phyloP scores from a whole-genome alignment of 2,329 filamentous ascomycete genomes.

The Rhinocladiella mackenziei region DNA sequence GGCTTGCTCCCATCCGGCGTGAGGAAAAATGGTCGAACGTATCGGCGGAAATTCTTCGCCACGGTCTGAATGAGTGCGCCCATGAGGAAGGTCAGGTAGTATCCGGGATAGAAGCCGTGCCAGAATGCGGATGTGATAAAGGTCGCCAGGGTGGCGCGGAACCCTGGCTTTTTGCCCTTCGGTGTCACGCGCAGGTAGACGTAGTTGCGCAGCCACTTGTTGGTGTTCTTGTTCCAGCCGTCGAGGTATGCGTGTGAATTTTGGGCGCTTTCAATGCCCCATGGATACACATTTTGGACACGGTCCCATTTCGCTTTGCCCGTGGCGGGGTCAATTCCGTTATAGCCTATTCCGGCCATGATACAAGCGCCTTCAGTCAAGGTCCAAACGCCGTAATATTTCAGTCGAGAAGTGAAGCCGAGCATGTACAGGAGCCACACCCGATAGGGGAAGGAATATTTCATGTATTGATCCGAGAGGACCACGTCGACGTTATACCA shows the following conservation, averaged over 20 bases:
- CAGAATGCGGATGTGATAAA: constrained; percentile 93
- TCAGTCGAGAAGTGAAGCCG: constrained; percentile 73
- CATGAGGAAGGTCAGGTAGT: constrained; percentile 86
- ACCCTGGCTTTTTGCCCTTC: constrained; percentile 91
- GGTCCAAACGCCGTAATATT: constrained; percentile 96
- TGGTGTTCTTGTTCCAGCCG: constrained; percentile 98
- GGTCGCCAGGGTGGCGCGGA: constrained; percentile 87
- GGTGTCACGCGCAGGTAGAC: constrained; percentile 93
- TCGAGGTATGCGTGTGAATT: constrained; percentile 90
- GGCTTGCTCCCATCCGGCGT: constrained; percentile 68
- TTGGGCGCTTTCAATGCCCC: constrained; percentile 81
- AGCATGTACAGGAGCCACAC: constrained; percentile 80
- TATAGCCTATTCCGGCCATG: constrained; percentile 87
- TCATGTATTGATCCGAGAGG: constrained; percentile 62
- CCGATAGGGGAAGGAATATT: constrained; percentile 65
- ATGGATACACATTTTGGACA: constrained; percentile 82
- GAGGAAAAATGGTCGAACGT: constrained; percentile 89
- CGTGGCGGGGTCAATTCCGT: constrained; percentile 79
- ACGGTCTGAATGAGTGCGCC: constrained; percentile 88
- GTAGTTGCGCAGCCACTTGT: constrained; percentile 93
- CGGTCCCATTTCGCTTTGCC: constrained; percentile 87
- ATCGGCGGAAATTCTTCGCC: constrained; percentile 87
- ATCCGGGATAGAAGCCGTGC: constrained; percentile 97
- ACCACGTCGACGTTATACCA: constrained; percentile 64
- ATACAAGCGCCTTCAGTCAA: constrained; percentile 93